A percentile compares a stretch with the other conserved stretches of the same genome.
Evolutionary conservation across 2,329 filamentous ascomycete species (phyloP).

Genomic region (Thelonectria discophora): DNA sequence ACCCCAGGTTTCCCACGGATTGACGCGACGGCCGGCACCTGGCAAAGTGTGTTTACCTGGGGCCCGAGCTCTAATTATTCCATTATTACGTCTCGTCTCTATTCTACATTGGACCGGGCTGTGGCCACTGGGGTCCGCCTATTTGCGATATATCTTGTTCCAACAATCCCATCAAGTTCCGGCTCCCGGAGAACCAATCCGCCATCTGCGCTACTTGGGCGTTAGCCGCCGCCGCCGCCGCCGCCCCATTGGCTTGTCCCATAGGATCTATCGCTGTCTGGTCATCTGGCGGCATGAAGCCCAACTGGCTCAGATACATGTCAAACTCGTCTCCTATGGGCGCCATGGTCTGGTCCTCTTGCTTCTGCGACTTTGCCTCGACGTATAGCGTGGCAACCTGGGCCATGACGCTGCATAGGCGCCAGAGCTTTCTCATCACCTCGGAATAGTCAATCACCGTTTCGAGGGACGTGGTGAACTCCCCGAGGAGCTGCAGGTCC

Average conservation of each 20-base stretch:
- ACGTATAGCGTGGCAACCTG: constrained; percentile 70
- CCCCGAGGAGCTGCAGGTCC: constrained; percentile 64
- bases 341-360: constrained; percentile 55
- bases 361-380: constrained; percentile 64
- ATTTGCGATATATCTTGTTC: constrained; percentile 67
- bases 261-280: constrained; percentile 36
- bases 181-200: constrained; percentile 73
- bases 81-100: constrained; percentile 8
- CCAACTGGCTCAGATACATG: constrained; percentile 70
- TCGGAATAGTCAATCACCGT: constrained; percentile 63
- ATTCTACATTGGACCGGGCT: constrained; percentile 36
- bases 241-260: constrained; percentile 31
- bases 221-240: constrained; percentile 34
- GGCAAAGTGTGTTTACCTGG: background rate
- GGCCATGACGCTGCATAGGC: constrained; percentile 69
- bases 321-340: constrained; percentile 69
- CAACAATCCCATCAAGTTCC: constrained; percentile 70
- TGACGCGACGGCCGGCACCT: constrained; percentile 49
- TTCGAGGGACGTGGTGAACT: constrained; percentile 66
- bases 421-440: constrained; percentile 67
- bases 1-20: constrained; percentile 68
- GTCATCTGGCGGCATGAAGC: constrained; percentile 61
- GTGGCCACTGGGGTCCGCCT: constrained; percentile 49
- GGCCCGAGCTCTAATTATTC: constrained; percentile 15
- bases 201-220: constrained; percentile 59